Percentiles rank a stretch among this genome's conserved stretches.
phyloP scores from a whole-genome alignment of 768 basidiomycete species.

The Kwoniella mangroviensis region DNA sequence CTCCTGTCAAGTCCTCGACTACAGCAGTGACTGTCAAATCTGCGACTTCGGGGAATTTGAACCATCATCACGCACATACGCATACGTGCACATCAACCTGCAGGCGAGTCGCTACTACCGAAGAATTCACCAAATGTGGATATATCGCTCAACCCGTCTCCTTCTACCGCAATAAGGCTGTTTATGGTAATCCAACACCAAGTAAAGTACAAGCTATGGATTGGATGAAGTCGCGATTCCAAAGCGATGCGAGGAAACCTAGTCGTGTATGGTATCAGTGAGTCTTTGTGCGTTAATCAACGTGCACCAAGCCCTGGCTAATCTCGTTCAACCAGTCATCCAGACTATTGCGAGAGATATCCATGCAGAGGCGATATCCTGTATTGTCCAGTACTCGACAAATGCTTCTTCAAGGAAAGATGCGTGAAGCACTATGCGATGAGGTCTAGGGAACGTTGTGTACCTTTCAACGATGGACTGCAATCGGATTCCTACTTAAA shows the following conservation, averaged over 20 bases:
- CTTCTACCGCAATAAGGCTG: neutral
- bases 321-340: constrained; percentile 3
- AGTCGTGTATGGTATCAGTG: constrained; percentile 10
- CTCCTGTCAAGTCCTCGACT: neutral
- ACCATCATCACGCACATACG: neutral
- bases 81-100: neutral
- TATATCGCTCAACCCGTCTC: constrained; percentile 2
- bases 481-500: neutral
- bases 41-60: neutral
- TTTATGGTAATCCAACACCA: constrained; percentile 1
- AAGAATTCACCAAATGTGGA: neutral
- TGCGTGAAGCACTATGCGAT: constrained; percentile 14
- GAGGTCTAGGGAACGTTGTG: constrained; percentile 10
- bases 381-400: neutral
- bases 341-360: constrained; percentile 8
- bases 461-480: constrained; percentile 12
- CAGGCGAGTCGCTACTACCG: neutral
- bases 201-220: constrained; percentile 12
- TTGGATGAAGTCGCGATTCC: constrained; percentile 1
- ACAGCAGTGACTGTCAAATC: neutral
- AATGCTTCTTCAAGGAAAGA: constrained; percentile 11
- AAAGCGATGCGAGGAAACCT: neutral
- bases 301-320: neutral
- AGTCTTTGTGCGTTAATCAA: neutral
- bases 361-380: constrained; percentile 3